These are phyloP conservation scores for Carex littledalei DNA, from an alignment of 176 grass and related monocot species.

Conservation along the genomic window DNA sequence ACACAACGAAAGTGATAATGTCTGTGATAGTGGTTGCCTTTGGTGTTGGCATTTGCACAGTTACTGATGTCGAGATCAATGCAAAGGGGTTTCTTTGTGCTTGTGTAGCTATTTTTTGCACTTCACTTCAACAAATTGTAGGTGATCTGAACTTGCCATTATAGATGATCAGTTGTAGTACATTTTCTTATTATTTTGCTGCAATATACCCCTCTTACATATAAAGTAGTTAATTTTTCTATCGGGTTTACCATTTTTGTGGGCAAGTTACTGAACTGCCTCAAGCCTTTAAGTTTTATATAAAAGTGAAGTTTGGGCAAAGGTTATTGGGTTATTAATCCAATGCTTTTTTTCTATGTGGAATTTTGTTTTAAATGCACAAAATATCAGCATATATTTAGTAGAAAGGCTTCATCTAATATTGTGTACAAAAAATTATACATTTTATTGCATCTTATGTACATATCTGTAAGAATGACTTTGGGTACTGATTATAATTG, in stretches of 20 bases:
- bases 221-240: not conserved
- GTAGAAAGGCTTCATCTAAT: not conserved
- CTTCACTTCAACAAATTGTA: slow-evolving; percentile 56
- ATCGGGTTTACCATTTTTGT: too few relatives aligned
- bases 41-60: slow-evolving; percentile 40
- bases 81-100: slow-evolving; percentile 52
- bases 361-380: not conserved
- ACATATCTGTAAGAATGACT: not conserved
- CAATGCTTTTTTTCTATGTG: not conserved
- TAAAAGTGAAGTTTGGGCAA: not conserved
- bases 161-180: not conserved
- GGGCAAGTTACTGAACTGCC: not conserved
- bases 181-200: not conserved
- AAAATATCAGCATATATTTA: not conserved
- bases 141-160: slow-evolving; percentile 14
- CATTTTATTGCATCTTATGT: not conserved
- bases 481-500: not conserved
- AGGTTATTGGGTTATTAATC: not conserved
- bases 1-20: slow-evolving; percentile 39
- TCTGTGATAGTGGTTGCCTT: slow-evolving; percentile 41
- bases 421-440: not conserved
- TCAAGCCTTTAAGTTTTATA: not conserved
- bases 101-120: slow-evolving; percentile 37
- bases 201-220: not conserved
- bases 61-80: slow-evolving; percentile 42